Base-by-base conservation (phyloP, 108 stramenopile species). In the Skeletonema grethae region DNA sequence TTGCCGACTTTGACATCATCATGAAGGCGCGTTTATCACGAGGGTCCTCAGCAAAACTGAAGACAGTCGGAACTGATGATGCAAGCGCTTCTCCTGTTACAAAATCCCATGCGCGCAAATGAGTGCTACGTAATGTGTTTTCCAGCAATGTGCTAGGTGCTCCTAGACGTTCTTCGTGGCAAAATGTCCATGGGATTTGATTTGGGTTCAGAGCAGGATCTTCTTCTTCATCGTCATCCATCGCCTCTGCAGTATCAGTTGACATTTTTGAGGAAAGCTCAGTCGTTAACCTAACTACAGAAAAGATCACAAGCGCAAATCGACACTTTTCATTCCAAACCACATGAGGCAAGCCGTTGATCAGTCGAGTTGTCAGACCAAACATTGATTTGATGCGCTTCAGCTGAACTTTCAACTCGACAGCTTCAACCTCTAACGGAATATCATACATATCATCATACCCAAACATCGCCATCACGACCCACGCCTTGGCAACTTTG, bases 71-170 rank as follows among this genome's bases (percentile, higher is more conserved):
- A 32, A 82, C 29, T 5, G 74, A 81, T 22, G 90, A 91, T 4
- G 72, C 77, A 58, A 83, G 85, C 55, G 90, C 69, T 77, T 88
- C 76, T 3, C 90, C 88, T 18, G 85, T 86, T 7, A 87, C 85
- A 70, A 91, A 91, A 63, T 91, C 90, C 90, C 90, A 91, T 2
- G 86, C 87, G 3, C 90, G 82, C 24, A 91, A 43, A 46, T 91
- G 85, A 3, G 90, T 88, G 43, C 56, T 80, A 3, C 63, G 34
- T 43, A 91, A 57, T 3, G 84, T 90, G 64, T 91, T 87, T 45
- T 86, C 72, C 10, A 91, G 73, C 5, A 88, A 73, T 4, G 90
- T 88, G 31, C 87, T 82, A 5, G 87, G 87, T 20, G 90, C 87
- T n/a, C 84, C 82, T 34, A 84, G 77, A 15, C 90, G 63, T 71